Conservation (phyloP, 2,329 filamentous ascomycete genomes). For the Trichophyton simii region DNA sequence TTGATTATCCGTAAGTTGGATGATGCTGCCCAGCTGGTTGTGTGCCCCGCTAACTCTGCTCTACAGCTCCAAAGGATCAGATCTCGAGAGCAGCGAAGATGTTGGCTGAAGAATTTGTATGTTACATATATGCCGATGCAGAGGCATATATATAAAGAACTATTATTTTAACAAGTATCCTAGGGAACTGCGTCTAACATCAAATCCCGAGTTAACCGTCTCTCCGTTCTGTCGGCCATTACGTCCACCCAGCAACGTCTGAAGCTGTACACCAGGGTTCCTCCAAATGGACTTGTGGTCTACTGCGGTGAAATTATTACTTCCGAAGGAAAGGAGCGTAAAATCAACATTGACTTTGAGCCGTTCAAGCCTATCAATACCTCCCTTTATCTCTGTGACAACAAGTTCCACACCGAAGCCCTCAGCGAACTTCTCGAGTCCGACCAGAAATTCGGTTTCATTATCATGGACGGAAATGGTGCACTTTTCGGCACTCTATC, state of each 20-base stretch:
- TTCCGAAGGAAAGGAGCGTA: constrained; percentile 93
- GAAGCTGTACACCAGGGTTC: constrained; percentile 98
- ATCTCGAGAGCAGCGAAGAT: constrained; percentile 94
- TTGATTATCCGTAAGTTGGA: constrained; percentile 78
- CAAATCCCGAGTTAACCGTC: constrained; percentile 97
- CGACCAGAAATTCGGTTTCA: constrained; percentile 98
- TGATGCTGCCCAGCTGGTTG: neutral
- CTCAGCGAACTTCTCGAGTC: constrained; percentile 94
- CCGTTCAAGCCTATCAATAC: constrained; percentile 99
- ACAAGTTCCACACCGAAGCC: constrained; percentile 98
- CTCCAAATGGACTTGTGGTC: constrained; percentile 90
- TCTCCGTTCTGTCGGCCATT: constrained; percentile 94
- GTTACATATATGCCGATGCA: constrained; percentile 23
- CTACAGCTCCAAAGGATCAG: constrained; percentile 86
- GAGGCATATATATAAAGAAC: neutral
- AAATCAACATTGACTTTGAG: constrained; percentile 99
- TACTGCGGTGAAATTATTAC: constrained; percentile 99
- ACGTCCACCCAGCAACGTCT: constrained; percentile 98
- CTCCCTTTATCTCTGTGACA: constrained; percentile 97
- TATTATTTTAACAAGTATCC: constrained; percentile 11
- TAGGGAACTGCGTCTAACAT: constrained; percentile 98
- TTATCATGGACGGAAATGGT: constrained; percentile 99
- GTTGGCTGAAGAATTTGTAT: constrained; percentile 99
- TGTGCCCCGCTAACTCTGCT: constrained; percentile 3
- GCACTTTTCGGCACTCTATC: constrained; percentile 92